phyloP scores from a whole-genome alignment of 768 basidiomycete genomes.

The Suillus decipiens region DNA sequence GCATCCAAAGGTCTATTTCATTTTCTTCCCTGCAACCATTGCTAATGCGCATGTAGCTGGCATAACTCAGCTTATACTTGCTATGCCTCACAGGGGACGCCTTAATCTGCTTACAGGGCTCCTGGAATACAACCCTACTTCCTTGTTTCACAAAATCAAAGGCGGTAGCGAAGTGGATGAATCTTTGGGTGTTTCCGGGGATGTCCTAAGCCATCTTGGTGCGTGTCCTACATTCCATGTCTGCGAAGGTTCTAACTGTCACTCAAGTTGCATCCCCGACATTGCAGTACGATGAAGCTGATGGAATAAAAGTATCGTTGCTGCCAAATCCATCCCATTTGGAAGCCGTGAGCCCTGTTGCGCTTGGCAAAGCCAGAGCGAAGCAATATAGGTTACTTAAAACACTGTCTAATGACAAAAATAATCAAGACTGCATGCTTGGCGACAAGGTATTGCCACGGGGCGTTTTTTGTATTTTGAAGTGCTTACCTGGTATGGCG shows the following conservation, averaged over 20 bases:
- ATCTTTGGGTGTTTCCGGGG: conserved; percentile 69
- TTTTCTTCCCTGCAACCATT: background rate
- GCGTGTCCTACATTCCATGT: conserved; percentile 19
- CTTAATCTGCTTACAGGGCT: conserved; percentile 84
- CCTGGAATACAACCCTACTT: conserved; percentile 62
- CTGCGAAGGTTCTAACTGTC: background rate
- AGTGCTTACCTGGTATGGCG: conserved; percentile 40
- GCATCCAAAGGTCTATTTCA: conserved; percentile 55
- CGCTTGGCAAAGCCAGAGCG: conserved; percentile 85
- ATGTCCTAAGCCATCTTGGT: conserved; percentile 88
- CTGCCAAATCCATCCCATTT: conserved; percentile 82
- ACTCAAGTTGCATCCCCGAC: conserved; percentile 62
- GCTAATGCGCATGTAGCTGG: conserved; percentile 46
- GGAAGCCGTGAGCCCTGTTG: conserved; percentile 90
- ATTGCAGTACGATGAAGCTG: conserved; percentile 53
- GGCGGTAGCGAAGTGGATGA: conserved; percentile 74
- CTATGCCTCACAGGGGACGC: conserved; percentile 88
- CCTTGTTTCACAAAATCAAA: conserved; percentile 86
- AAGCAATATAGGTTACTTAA: conserved; percentile 85
- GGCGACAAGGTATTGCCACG: conserved; percentile 30
- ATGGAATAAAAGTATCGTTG: conserved; percentile 69
- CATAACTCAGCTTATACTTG: conserved; percentile 71
- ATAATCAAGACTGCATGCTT: conserved; percentile 29
- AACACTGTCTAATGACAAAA: conserved; percentile 44
- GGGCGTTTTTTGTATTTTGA: background rate